These are phyloP conservation scores for Colletotrichum musicola DNA, from an alignment of 2,329 filamentous ascomycete genomes.

Conservation along the genomic window DNA sequence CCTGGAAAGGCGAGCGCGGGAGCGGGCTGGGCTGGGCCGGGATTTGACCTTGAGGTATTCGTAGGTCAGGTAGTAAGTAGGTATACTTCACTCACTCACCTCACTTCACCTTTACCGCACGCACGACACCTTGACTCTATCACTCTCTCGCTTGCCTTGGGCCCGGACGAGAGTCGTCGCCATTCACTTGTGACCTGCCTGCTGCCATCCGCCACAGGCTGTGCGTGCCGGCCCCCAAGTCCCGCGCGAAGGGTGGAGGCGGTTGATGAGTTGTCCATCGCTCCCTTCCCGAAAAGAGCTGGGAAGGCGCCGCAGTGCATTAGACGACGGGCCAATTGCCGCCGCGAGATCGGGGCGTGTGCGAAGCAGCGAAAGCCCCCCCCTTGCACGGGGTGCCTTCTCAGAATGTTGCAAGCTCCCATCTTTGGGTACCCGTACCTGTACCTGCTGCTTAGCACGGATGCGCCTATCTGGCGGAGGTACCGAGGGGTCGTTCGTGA, in stretches of 20 bases:
- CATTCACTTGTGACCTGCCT: background rate
- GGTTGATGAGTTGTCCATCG: slow-evolving; percentile 38
- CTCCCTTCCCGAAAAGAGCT: slow-evolving; percentile 38
- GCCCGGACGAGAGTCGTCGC: background rate
- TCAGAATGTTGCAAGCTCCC: background rate
- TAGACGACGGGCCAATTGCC: slow-evolving; percentile 36
- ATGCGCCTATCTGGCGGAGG: too few species aligned
- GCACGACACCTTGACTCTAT: background rate
- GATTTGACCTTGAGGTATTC: slow-evolving; percentile 7
- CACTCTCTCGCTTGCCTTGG: background rate
- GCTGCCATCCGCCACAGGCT: background rate
- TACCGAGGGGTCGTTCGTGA: background rate
- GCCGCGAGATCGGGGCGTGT: slow-evolving; percentile 33
- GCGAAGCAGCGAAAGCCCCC: slow-evolving; percentile 11
- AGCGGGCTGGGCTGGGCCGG: slow-evolving; percentile 37
- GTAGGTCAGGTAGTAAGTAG: too few species aligned
- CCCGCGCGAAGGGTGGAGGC: slow-evolving; percentile 33
- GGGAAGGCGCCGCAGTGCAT: slow-evolving; percentile 7
- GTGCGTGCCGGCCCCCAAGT: background rate
- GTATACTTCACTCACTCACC: background rate
- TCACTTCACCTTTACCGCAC: background rate
- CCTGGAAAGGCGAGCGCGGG: slow-evolving; percentile 30
- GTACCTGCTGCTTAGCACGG: too few species aligned
- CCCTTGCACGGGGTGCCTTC: slow-evolving; percentile 5
- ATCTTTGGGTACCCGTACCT: too few species aligned